Base-by-base conservation (phyloP, 495 filamentous ascomycete species). In the Penicillium mononematosum region DNA sequence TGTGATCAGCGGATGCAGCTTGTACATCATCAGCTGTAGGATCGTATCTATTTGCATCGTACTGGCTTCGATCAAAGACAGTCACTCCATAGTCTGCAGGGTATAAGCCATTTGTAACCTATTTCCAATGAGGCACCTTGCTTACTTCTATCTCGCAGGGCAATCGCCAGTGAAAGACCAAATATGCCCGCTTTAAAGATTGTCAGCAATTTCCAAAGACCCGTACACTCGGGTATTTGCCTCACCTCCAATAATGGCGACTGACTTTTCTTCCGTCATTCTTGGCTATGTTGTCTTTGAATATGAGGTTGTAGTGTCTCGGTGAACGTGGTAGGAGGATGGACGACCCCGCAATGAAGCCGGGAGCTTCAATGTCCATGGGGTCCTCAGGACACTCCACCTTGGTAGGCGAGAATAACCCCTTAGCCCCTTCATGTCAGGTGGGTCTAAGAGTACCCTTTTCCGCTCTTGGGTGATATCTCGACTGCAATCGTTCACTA, bases 1-100 rank as follows among this genome's bases (percentile, higher is more conserved):
- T 62, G 19, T 58, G 50, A 38, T 62, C 60, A 2, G 57, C 60
- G 5, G 60, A 62, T 36, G 60, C 60, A 43, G 60, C 60, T 16
- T 62, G 60, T 32, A 58, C 52, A 31, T 50, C 49, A 12, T 58
- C 55, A 22, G 43, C 43, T 48, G 43, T 22, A 32, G 53, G 53
- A 32, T 55, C 53, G 7, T 55, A 55, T 16, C 47, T 51, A 25
- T 49, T 53, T 34, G 29, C 41, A 52, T 58, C 55, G 14, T 62
- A 62, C 17, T 53, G 17, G 32, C 57, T 51, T 20, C 51, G 45
- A 9, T 62, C 60, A 14, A 62, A 62, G 8, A 62, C 60, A 19
- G 55, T 52, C 7, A 62, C 56, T n/a, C 41, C n/a, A 25, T 62
- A 53, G n/a, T 42, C 59, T 61, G n/a, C 6, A 5, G 24, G 22